Evolutionary conservation across 2,329 filamentous ascomycete genomes (phyloP).

Genomic region (Monosporascus sp.): DNA sequence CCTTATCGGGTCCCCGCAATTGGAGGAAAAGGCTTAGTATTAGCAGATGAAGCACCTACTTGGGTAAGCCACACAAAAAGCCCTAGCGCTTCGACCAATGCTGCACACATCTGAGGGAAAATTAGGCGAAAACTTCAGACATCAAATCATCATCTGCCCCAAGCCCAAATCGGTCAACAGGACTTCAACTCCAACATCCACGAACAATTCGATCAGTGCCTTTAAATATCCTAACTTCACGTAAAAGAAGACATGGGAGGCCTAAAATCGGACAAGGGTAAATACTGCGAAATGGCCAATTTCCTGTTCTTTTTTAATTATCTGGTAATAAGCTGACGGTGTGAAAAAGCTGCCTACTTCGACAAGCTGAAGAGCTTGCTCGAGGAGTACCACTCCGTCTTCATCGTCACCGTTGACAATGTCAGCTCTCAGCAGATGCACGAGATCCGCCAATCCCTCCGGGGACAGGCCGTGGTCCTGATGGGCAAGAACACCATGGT

Average conservation of each 20-base stretch:
- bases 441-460: conserved; percentile 93
- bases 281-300: conserved; percentile 4
- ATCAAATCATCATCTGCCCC: background rate
- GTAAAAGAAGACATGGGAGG: conserved; percentile 97
- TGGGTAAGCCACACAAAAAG: background rate
- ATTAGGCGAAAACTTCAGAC: background rate
- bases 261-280: conserved; percentile 90
- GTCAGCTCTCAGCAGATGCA: conserved; percentile 99
- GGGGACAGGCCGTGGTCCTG: conserved; percentile 87
- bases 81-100: background rate
- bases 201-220: conserved; percentile 42
- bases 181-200: background rate
- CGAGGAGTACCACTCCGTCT: conserved; percentile 94
- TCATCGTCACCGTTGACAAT: conserved; percentile 98
- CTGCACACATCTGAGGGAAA: background rate
- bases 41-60: background rate
- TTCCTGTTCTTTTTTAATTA: background rate
- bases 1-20: background rate
- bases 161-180: background rate
- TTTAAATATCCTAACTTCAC: conserved; percentile 99
- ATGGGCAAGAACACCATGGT: conserved; percentile 99
- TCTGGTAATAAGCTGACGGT: conserved; percentile 1
- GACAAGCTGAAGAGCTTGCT: conserved; percentile 98
- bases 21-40: background rate
- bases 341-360: conserved; percentile 62